Evolutionary conservation across 768 basidiomycete species (phyloP).

Genomic region (Scleroderma citrinum): DNA sequence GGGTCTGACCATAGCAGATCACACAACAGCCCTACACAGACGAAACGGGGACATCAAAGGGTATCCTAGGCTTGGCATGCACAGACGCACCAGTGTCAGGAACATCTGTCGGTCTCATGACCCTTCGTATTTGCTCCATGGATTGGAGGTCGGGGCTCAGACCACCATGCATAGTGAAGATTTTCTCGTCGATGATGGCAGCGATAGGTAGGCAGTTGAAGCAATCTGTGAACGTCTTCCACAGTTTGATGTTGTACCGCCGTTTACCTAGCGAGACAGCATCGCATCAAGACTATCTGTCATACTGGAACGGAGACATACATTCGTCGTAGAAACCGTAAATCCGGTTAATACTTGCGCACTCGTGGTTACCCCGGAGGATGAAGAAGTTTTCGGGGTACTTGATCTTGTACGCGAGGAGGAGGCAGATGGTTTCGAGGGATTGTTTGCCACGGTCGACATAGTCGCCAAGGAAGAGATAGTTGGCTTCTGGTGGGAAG

Average conservation of each 20-base stretch:
- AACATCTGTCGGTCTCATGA: conserved; percentile 98
- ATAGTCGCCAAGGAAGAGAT: conserved; percentile 99
- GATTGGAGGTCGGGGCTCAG: conserved; percentile 95
- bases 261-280: conserved; percentile 73
- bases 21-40: conserved; percentile 72
- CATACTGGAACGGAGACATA: conserved; percentile 36
- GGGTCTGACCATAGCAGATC: conserved; percentile 99
- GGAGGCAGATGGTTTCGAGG: conserved; percentile 97
- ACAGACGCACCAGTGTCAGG: conserved; percentile 87
- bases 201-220: conserved; percentile 99
- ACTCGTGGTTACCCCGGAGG: conserved; percentile 97
- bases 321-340: conserved; percentile 99
- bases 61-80: neutral
- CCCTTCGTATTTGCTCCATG: conserved; percentile 99
- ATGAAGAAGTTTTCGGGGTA: conserved; percentile 99
- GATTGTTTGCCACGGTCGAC: conserved; percentile 99
- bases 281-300: conserved; percentile 8
- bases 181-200: conserved; percentile 99
- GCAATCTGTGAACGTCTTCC: conserved; percentile 99
- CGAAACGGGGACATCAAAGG: conserved; percentile 3
- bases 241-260: conserved; percentile 99
- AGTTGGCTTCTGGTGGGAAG: conserved; percentile 99
- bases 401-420: conserved; percentile 99
- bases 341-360: conserved; percentile 98
- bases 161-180: conserved; percentile 99